Percentiles rank a stretch among this genome's conserved stretches.
Evolutionary conservation across 768 basidiomycete species (phyloP).

Genomic region (Boletus reticuloceps): DNA sequence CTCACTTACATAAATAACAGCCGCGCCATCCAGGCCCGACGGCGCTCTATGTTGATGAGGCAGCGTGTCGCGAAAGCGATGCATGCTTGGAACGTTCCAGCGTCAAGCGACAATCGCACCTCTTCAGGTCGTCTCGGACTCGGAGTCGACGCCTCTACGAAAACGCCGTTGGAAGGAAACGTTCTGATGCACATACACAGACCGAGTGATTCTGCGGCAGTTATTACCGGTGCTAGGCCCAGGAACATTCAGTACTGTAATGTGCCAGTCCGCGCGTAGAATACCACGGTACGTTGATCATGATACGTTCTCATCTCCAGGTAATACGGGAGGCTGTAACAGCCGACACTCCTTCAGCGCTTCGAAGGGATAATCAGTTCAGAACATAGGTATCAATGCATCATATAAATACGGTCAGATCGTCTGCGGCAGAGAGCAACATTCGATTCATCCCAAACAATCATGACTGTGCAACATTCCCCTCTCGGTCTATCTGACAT

Average conservation of each 20-base stretch:
- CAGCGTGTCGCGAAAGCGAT: neutral
- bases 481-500: constrained; percentile 4
- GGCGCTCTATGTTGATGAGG: neutral
- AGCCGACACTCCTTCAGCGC: neutral
- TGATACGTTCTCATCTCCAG: neutral
- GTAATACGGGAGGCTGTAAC: neutral
- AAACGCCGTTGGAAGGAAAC: neutral
- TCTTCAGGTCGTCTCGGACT: neutral
- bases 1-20: neutral
- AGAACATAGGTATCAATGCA: neutral
- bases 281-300: too few species aligned
- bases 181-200: neutral
- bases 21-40: neutral
- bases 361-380: neutral
- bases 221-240: too few species aligned
- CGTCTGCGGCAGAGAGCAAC: neutral
- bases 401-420: neutral
- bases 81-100: neutral
- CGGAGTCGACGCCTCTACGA: too few species aligned
- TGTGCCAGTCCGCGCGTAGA: too few species aligned
- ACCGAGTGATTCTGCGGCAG: too few species aligned
- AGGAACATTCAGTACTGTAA: too few species aligned
- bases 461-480: constrained; percentile 18
- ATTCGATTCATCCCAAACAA: neutral
- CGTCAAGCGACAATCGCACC: neutral